These are phyloP conservation scores for Jimgerdemannia flammicorona DNA, from an alignment of 192 early-diverging fungal genomes.

Conservation along the genomic window DNA sequence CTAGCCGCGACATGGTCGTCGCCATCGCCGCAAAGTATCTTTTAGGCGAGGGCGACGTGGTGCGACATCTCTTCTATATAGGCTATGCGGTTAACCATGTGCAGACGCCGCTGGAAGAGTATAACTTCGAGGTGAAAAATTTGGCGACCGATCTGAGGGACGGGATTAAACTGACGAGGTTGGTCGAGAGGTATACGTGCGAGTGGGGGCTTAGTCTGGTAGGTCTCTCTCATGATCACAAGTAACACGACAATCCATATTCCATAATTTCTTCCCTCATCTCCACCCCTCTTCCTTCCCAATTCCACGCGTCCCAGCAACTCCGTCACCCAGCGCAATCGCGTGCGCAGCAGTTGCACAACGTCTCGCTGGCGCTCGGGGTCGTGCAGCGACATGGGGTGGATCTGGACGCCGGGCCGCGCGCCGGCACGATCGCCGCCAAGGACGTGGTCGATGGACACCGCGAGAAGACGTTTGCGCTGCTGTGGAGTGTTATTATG, in stretches of 20 bases:
- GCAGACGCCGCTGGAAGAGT: conserved; percentile 30
- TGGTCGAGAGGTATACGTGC: conserved; percentile 24
- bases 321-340: conserved; percentile 34
- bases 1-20: conserved; percentile 15
- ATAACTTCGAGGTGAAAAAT: conserved; percentile 28
- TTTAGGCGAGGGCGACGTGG: conserved; percentile 32
- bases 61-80: conserved; percentile 28
- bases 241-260: too few species aligned
- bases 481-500: conserved; percentile 35
- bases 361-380: conserved; percentile 26
- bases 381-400: conserved; percentile 21
- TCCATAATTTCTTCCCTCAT: too few species aligned
- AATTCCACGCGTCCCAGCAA: conserved; percentile 12
- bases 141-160: conserved; percentile 30
- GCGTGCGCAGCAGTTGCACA: conserved; percentile 34
- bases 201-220: conserved; percentile 20
- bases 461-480: conserved; percentile 36
- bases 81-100: conserved; percentile 27
- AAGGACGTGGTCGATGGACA: conserved; percentile 36
- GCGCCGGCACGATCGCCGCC: conserved; percentile 20
- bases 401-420: conserved; percentile 23
- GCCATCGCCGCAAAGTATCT: conserved; percentile 25
- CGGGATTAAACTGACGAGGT: conserved; percentile 24
- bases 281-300: too few species aligned
- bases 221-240: background rate